Evolutionary conservation across 2,329 filamentous ascomycete species (phyloP).

Genomic region (Penicillium sp.): DNA sequence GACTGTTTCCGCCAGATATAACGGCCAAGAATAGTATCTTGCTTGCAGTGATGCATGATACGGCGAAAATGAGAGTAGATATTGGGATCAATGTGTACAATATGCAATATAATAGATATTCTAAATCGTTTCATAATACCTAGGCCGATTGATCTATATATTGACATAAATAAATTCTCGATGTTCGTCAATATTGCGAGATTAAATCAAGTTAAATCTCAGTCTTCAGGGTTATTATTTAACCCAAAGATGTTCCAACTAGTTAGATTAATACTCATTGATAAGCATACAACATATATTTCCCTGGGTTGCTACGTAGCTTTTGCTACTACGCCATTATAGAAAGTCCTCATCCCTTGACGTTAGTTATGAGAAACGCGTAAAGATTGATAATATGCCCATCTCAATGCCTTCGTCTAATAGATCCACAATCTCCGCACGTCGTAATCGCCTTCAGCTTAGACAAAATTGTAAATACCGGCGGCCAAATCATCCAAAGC

Average conservation of each 20-base stretch:
- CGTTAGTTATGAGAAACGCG: neutral
- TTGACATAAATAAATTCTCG: neutral
- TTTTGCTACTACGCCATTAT: neutral
- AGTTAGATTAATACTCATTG: no score
- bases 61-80: neutral
- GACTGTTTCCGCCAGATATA: neutral
- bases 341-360: neutral
- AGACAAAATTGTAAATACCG: neutral
- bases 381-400: neutral
- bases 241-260: no score
- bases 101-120: neutral
- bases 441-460: neutral
- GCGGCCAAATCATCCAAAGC: neutral
- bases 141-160: neutral
- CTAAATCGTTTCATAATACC: neutral
- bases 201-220: no score
- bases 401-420: neutral
- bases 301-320: no score
- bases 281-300: no score
- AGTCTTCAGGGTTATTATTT: no score
- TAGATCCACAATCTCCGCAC: neutral
- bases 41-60: neutral
- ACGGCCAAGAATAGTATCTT: neutral
- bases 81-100: neutral
- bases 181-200: no score